Evolutionary conservation across 768 basidiomycete species (phyloP).

Genomic region (Ramaria sp.): DNA sequence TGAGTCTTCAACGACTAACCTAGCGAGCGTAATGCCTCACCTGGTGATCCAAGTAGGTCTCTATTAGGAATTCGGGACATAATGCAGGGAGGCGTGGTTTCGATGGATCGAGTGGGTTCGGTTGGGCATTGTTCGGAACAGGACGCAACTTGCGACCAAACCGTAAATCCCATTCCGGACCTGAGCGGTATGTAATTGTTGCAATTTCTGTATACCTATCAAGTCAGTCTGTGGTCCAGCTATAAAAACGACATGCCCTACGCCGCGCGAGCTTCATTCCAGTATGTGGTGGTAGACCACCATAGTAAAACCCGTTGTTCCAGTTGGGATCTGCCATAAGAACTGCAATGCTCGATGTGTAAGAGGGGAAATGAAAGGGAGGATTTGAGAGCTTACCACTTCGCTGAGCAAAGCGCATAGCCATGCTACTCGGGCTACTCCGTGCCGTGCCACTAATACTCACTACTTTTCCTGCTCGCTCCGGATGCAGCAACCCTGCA

Average conservation of each 20-base stretch:
- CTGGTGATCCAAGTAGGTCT: constrained; percentile 95
- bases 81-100: constrained; percentile 53
- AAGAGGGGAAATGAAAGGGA: constrained; percentile 1
- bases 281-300: constrained; percentile 86
- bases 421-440: constrained; percentile 84
- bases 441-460: constrained; percentile 93
- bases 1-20: neutral
- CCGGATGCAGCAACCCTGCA: constrained; percentile 85
- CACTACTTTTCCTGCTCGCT: constrained; percentile 80
- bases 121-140: constrained; percentile 24
- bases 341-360: constrained; percentile 37
- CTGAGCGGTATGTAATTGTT: constrained; percentile 97
- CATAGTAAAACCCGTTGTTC: constrained; percentile 99
- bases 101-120: constrained; percentile 11
- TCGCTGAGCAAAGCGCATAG: constrained; percentile 92
- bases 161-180: constrained; percentile 98
- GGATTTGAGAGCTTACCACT: constrained; percentile 53
- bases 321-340: constrained; percentile 99
- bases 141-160: constrained; percentile 71
- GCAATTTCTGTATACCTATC: constrained; percentile 70
- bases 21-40: constrained; percentile 19
- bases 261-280: constrained; percentile 99
- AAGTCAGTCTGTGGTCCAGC: neutral
- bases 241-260: constrained; percentile 27
- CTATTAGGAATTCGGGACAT: constrained; percentile 96